A percentile compares a stretch with the other conserved stretches of the same genome.
phyloP scores from a whole-genome alignment of 2,329 filamentous ascomycete genomes.

The Akanthomyces dipterigenus region DNA sequence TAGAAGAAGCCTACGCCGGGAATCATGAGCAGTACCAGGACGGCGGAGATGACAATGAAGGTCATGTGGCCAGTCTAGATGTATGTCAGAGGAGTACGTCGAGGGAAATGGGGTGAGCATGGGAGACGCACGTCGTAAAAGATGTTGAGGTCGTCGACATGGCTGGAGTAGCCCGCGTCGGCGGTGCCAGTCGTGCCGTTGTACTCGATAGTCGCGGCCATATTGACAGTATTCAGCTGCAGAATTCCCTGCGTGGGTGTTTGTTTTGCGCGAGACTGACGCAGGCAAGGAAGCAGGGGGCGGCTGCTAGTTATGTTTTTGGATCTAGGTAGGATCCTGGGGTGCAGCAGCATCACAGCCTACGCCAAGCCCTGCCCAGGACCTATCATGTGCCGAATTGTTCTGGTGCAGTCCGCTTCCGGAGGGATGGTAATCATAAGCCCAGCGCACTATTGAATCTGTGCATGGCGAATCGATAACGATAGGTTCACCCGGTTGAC shows the following conservation, averaged over 20 bases:
- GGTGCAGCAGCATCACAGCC: background rate
- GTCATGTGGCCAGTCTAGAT: conserved; percentile 69
- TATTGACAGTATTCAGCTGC: background rate
- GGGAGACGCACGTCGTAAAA: conserved; percentile 62
- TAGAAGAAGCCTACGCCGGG: conserved; percentile 94
- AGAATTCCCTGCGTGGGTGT: background rate
- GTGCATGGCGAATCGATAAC: conserved; percentile 3
- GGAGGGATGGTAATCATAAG: background rate
- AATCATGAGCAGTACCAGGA: conserved; percentile 85
- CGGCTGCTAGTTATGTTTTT: background rate
- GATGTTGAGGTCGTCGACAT: conserved; percentile 67
- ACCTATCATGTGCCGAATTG: background rate
- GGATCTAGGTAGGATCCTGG: background rate
- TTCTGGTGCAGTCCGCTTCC: background rate
- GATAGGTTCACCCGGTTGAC: background rate
- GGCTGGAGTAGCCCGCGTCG: conserved; percentile 44
- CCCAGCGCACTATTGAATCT: background rate
- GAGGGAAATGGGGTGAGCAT: conserved; percentile 12
- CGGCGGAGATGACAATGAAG: conserved; percentile 71
- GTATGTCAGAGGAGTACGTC: background rate
- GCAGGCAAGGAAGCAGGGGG: background rate
- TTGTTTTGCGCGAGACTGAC: background rate
- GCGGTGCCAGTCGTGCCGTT: conserved; percentile 44
- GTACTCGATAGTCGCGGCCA: conserved; percentile 33
- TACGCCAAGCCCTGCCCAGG: background rate